Conservation (phyloP, 2,329 filamentous ascomycete species). For the Aspergillus aculeatus region DNA sequence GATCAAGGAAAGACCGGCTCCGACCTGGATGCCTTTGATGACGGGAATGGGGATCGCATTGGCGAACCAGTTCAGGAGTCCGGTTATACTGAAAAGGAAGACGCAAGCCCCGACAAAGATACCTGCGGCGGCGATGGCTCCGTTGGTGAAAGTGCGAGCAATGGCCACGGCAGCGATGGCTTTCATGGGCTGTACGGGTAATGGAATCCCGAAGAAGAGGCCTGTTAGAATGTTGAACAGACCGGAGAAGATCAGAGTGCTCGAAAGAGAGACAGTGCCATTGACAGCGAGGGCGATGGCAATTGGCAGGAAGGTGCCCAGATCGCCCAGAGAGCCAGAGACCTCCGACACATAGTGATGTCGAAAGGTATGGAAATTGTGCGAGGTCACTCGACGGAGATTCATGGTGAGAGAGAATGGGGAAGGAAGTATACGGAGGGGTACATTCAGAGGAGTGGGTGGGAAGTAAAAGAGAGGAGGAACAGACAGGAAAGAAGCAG, state of each 20-base stretch:
- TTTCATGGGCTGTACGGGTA: slow-evolving; percentile 88
- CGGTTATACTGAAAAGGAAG: slow-evolving; percentile 73
- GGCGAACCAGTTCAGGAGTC: slow-evolving; percentile 72
- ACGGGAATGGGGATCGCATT: slow-evolving; percentile 78
- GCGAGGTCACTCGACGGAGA: slow-evolving; percentile 22
- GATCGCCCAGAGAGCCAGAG: slow-evolving; percentile 82
- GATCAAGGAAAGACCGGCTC: slow-evolving; percentile 79
- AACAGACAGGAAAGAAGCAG: not conserved
- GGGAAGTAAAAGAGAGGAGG: not conserved
- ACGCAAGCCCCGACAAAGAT: slow-evolving; percentile 74
- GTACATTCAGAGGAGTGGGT: not conserved
- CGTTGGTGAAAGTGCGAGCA: slow-evolving; percentile 62
- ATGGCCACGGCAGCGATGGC: slow-evolving; percentile 92
- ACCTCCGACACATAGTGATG: slow-evolving; percentile 68
- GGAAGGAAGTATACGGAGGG: not conserved
- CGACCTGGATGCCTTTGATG: slow-evolving; percentile 92
- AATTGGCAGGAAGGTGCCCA: slow-evolving; percentile 85
- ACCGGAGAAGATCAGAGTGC: slow-evolving; percentile 85
- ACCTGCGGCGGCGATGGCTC: slow-evolving; percentile 77
- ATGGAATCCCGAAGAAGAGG: slow-evolving; percentile 76
- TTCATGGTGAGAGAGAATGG: slow-evolving; percentile 20
- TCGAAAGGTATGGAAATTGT: slow-evolving; percentile 59
- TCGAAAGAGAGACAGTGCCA: slow-evolving; percentile 74
- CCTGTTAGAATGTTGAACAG: slow-evolving; percentile 84
- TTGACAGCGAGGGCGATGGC: slow-evolving; percentile 81